Conservation (phyloP, 306 rosid genomes). For the Crataegus laevigata region DNA sequence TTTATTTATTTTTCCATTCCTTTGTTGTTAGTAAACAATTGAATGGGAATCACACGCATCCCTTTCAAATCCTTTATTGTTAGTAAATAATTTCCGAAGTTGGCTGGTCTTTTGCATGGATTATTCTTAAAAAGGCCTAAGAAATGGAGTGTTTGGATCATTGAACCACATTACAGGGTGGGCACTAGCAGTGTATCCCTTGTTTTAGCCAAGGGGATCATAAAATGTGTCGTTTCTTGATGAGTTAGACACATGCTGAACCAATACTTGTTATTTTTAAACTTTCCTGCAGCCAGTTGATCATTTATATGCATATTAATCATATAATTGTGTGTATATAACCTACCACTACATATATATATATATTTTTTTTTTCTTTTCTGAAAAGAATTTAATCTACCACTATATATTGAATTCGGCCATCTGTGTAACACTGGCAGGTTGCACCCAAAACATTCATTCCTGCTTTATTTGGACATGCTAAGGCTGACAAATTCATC, state of each 20-base stretch:
- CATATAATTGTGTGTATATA: background rate
- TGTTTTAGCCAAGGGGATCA: background rate
- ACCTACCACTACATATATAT: background rate
- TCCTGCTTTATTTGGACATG: slow-evolving; percentile 96
- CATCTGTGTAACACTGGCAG: slow-evolving; percentile 31
- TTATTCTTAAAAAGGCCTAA: background rate
- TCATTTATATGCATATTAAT: background rate
- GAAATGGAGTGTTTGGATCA: background rate
- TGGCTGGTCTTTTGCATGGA: background rate
- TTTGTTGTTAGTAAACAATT: too few relatives aligned
- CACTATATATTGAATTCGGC: background rate
- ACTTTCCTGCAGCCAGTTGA: background rate
- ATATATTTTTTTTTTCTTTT: background rate
- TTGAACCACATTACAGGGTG: background rate
- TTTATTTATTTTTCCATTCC: too few relatives aligned
- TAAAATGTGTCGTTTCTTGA: background rate
- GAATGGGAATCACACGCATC: too few relatives aligned
- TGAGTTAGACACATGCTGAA: background rate
- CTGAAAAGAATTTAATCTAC: background rate
- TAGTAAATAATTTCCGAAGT: background rate
- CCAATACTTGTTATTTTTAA: background rate
- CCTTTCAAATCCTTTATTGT: too few relatives aligned
- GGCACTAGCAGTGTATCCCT: background rate
- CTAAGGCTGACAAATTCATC: slow-evolving; percentile 65
- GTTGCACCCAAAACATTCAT: slow-evolving; percentile 71